Base-by-base conservation (phyloP, 2,329 filamentous ascomycete genomes). In the Pseudonectria foliicola region DNA sequence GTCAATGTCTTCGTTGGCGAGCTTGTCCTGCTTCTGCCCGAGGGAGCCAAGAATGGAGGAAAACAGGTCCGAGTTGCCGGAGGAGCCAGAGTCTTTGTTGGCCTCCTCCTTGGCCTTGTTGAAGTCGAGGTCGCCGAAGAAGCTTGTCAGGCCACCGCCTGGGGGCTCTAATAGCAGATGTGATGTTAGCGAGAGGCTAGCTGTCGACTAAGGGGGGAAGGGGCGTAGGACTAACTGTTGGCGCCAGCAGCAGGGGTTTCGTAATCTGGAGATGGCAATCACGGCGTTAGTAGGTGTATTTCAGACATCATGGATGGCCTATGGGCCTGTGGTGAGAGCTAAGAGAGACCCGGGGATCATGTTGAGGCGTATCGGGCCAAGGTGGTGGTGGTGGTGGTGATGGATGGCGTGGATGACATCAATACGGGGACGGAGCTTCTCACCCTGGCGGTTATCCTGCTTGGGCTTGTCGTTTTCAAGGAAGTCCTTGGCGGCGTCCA, bases 11-110 rank as follows among this genome's bases (percentile, higher is more conserved):
- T 72, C 64, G 25, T 65, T 49, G n/a, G 61, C 61, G 15, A 75
- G 52, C 37, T 62, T 55, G 38, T 57, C 48, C 63, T 73, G 71
- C 54, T 70, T 71, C 57, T 71, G 60, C 13, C 61, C 58, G 30
- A 77, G 59, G 27, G 62, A 52, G 34, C 63, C 60, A 23, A 75
- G 56, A 38, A 77, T 59, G 48, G 42, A 57, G 38, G 65, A 63
- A 52, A 77, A 77, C 38, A 77, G 54, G 49, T 64, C 61, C 49
- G 53, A 53, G 49, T 64, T 62, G 31, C 69, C 70, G 15, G 65
- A 68, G 24, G 53, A 56, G 36, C 70, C 68, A 14, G 70, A 65
- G 35, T 64, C 60, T 23, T 62, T 57, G 43, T 60, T 59, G 13
- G 73, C 73, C 31, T 69, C 62, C 35, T 70, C 58, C 36, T 69